phyloP scores from a whole-genome alignment of 768 basidiomycete genomes.

The Amanita polypyramis region DNA sequence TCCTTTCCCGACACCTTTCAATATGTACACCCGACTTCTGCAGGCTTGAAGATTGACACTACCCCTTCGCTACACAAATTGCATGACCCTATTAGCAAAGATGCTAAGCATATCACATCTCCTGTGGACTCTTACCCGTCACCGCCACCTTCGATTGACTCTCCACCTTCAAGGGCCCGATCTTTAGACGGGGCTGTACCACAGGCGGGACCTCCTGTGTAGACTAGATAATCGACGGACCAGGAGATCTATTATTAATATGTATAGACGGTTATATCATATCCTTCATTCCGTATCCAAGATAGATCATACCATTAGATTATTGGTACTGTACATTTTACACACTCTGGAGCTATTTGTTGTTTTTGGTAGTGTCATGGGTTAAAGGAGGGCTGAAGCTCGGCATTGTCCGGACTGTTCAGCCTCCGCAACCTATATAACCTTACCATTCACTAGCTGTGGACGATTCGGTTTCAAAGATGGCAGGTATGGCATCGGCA shows the following conservation, averaged over 20 bases:
- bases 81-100: conserved; percentile 10
- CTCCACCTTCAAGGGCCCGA: conserved; percentile 20
- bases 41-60: background rate
- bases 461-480: too few species aligned
- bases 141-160: conserved; percentile 30
- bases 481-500: too few species aligned
- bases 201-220: background rate
- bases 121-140: conserved; percentile 39
- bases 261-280: background rate
- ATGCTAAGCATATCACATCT: conserved; percentile 14
- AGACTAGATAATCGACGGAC: background rate
- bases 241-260: conserved; percentile 2
- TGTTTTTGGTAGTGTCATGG: background rate
- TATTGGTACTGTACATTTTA: background rate
- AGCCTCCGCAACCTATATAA: too few species aligned
- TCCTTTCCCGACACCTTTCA: conserved; percentile 10
- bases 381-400: background rate
- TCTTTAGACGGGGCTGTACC: conserved; percentile 6
- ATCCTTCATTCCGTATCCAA: background rate
- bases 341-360: background rate
- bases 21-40: conserved; percentile 7
- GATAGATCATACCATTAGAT: conserved; percentile 1
- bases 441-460: too few species aligned
- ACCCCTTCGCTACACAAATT: conserved; percentile 11
- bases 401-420: too few species aligned